Conservation (phyloP, 768 basidiomycete genomes). For the Leucocoprinus sp. region DNA sequence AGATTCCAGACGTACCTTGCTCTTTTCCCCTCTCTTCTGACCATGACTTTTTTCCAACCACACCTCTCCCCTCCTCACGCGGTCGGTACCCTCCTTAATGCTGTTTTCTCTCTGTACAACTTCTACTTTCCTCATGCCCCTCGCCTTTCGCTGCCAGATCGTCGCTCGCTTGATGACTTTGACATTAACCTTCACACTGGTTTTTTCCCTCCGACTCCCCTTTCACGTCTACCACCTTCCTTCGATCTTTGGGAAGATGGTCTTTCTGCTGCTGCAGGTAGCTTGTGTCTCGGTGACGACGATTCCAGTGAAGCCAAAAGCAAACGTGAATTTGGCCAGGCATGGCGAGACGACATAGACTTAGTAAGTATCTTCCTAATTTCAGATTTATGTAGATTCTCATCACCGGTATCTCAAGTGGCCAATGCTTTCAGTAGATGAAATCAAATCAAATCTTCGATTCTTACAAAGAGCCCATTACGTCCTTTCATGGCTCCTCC, state of each 20-base stretch:
- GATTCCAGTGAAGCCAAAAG: constrained; percentile 35
- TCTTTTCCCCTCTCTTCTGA: not conserved
- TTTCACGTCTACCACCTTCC: constrained; percentile 42
- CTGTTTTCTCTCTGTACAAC: constrained; percentile 37
- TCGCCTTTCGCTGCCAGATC: constrained; percentile 23
- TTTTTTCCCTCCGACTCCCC: constrained; percentile 69
- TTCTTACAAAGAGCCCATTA: constrained; percentile 78
- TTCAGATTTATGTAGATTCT: constrained; percentile 1
- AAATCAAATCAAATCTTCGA: constrained; percentile 47
- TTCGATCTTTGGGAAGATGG: constrained; percentile 70
- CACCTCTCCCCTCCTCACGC: constrained; percentile 48
- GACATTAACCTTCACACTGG: constrained; percentile 62
- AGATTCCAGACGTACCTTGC: constrained; percentile 1
- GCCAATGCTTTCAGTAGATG: constrained; percentile 53
- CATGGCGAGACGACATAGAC: constrained; percentile 59
- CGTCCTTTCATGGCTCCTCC: constrained; percentile 82
- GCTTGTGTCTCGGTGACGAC: constrained; percentile 53
- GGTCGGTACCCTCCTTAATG: constrained; percentile 37
- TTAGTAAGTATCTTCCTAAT: constrained; percentile 39
- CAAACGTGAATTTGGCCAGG: constrained; percentile 48
- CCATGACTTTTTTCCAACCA: constrained; percentile 36
- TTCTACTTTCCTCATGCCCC: constrained; percentile 30
- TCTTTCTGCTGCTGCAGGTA: constrained; percentile 42
- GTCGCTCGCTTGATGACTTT: constrained; percentile 36
- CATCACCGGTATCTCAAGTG: constrained; percentile 37